Conservation (phyloP, 2,329 filamentous ascomycete species). For the Fusarium nelsonii region DNA sequence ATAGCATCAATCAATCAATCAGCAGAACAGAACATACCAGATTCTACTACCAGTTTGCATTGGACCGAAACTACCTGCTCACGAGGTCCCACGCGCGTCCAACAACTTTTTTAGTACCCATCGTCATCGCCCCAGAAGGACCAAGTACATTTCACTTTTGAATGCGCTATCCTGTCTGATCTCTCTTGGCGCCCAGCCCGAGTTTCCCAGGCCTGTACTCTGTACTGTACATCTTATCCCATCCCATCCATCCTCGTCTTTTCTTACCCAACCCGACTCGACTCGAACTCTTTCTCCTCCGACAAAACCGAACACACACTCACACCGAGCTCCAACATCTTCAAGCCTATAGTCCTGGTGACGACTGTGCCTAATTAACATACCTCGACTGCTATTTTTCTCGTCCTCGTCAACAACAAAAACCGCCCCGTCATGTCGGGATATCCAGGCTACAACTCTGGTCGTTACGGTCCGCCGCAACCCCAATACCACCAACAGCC, state of each 20-base stretch:
- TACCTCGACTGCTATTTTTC: not conserved
- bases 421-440: conserved; percentile 66
- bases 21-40: not conserved
- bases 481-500: conserved; percentile 49
- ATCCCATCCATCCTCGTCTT: conserved; percentile 13
- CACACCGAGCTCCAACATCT: conserved; percentile 18
- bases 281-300: conserved; percentile 15
- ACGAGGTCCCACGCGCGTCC: conserved; percentile 20
- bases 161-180: conserved; percentile 31
- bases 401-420: conserved; percentile 1
- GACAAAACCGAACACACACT: conserved; percentile 20
- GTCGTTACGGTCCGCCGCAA: conserved; percentile 56
- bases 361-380: not conserved
- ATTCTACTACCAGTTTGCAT: not conserved
- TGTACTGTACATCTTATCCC: not conserved
- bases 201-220: conserved; percentile 24
- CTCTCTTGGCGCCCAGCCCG: conserved; percentile 39
- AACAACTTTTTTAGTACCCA: conserved; percentile 9
- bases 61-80: not conserved
- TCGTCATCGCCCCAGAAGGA: conserved; percentile 23
- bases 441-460: conserved; percentile 69
- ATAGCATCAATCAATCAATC: conserved; percentile 22
- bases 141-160: conserved; percentile 30
- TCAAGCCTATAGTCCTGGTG: conserved; percentile 8
- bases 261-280: conserved; percentile 19